These are phyloP conservation scores for Tuber indicum DNA, from an alignment of 495 filamentous ascomycete species.

Conservation along the genomic window DNA sequence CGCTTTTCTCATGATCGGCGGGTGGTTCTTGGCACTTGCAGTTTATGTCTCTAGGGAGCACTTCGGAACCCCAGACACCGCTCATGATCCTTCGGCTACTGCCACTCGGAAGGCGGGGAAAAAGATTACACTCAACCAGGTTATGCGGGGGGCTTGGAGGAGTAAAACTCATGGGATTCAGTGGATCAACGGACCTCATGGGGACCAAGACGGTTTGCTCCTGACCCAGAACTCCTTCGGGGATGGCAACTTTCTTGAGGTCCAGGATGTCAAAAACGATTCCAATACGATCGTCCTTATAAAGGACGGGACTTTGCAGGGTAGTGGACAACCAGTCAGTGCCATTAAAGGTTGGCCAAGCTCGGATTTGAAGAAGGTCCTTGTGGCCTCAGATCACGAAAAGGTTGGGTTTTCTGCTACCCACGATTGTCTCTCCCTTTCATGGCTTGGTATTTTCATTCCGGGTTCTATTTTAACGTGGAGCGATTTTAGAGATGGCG, in stretches of 20 bases:
- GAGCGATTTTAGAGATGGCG: constrained; percentile 64
- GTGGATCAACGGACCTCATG: constrained; percentile 80
- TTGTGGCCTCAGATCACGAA: constrained; percentile 62
- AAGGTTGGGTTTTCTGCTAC: constrained; percentile 21
- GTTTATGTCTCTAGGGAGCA: constrained; percentile 63
- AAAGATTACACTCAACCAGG: constrained; percentile 72
- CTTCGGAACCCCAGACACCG: constrained; percentile 55
- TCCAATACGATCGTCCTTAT: constrained; percentile 61
- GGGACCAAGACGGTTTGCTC: constrained; percentile 86
- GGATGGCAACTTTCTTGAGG: constrained; percentile 37
- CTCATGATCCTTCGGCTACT: constrained; percentile 64
- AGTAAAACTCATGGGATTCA: constrained; percentile 63
- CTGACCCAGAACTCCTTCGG: constrained; percentile 46
- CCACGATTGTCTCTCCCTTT: background rate
- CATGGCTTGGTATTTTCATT: background rate
- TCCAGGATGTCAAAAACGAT: constrained; percentile 44
- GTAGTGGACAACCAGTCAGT: constrained; percentile 49
- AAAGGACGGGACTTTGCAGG: constrained; percentile 57
- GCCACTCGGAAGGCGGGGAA: constrained; percentile 61
- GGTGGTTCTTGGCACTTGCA: constrained; percentile 73
- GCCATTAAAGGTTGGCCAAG: constrained; percentile 66
- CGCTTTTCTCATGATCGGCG: constrained; percentile 59
- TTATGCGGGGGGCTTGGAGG: constrained; percentile 66
- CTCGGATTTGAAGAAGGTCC: constrained; percentile 72
- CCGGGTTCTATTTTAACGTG: background rate